Conservation (phyloP, 1,284 basidiomycete species). For the Tetrapyrgos nigripes region DNA sequence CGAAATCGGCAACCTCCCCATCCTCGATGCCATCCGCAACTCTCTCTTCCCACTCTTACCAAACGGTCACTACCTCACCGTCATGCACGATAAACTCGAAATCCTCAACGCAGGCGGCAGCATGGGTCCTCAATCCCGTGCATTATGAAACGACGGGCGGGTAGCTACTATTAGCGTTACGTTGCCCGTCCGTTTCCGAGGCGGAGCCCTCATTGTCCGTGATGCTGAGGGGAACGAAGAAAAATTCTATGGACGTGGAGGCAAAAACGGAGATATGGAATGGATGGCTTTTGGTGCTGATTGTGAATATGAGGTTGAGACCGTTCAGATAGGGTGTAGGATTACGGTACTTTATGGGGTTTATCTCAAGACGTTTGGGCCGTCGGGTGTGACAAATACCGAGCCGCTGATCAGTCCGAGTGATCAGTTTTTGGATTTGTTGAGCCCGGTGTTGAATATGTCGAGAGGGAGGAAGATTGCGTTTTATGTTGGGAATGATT, state of each 20-base stretch:
- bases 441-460: slow-evolving; percentile 73
- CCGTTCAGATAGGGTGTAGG: slow-evolving; percentile 71
- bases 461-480: slow-evolving; percentile 73
- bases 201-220: slow-evolving; percentile 67
- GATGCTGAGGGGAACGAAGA: slow-evolving; percentile 65
- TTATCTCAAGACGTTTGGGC: slow-evolving; percentile 70
- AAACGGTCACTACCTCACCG: slow-evolving; percentile 70
- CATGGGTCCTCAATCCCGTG: slow-evolving; percentile 59
- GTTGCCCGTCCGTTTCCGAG: slow-evolving; percentile 74
- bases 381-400: slow-evolving; percentile 47
- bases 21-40: slow-evolving; percentile 75
- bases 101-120: slow-evolving; percentile 66
- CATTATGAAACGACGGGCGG: slow-evolving; percentile 64
- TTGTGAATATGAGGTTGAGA: slow-evolving; percentile 76
- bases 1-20: slow-evolving; percentile 80
- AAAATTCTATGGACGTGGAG: slow-evolving; percentile 64
- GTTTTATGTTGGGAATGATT: slow-evolving; percentile 73
- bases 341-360: slow-evolving; percentile 75
- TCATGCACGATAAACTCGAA: slow-evolving; percentile 72
- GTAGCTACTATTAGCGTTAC: slow-evolving; percentile 76
- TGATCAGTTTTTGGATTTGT: slow-evolving; percentile 72
- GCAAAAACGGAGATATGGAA: slow-evolving; percentile 70
- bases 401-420: slow-evolving; percentile 74
- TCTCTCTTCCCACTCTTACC: slow-evolving; percentile 74
- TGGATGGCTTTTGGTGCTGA: slow-evolving; percentile 79